Percentiles rank a stretch among this genome's conserved stretches.
These are phyloP conservation scores for Suhomyces taliae DNA, from an alignment of 1,139 yeast species.

Conservation along the genomic window DNA sequence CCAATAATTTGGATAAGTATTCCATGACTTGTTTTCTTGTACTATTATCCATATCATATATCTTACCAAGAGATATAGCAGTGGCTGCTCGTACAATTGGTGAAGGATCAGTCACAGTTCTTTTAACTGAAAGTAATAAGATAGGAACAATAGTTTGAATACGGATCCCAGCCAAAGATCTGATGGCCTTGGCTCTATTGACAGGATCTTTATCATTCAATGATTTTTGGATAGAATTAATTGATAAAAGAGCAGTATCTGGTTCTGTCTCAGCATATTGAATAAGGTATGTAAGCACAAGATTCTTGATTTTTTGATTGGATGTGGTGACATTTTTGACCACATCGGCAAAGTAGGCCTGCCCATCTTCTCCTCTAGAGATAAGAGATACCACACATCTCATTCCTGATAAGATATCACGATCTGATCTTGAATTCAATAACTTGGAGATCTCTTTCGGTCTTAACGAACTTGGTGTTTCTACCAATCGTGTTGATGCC, in stretches of 20 bases:
- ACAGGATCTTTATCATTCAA: conserved; percentile 69
- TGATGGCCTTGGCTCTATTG: conserved; percentile 69
- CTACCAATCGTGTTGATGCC: conserved; percentile 66
- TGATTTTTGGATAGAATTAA: conserved; percentile 88
- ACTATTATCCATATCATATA: conserved; percentile 43
- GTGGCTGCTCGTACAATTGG: conserved; percentile 79
- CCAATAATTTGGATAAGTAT: conserved; percentile 52
- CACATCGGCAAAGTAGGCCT: conserved; percentile 78
- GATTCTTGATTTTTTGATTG: conserved; percentile 65
- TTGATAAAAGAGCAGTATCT: conserved; percentile 81
- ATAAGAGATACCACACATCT: conserved; percentile 69
- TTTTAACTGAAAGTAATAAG: conserved; percentile 67
- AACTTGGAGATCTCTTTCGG: conserved; percentile 65
- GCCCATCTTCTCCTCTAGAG: conserved; percentile 62
- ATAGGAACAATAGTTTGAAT: conserved; percentile 83
- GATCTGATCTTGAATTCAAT: conserved; percentile 66
- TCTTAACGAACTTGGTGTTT: conserved; percentile 52
- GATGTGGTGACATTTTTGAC: conserved; percentile 81
- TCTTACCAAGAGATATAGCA: conserved; percentile 73
- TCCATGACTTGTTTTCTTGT: conserved; percentile 43
- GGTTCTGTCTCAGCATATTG: conserved; percentile 85
- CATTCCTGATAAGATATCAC: conserved; percentile 76
- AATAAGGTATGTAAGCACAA: conserved; percentile 76
- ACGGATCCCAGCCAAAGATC: conserved; percentile 77
- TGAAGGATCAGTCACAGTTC: conserved; percentile 69